Conservation (phyloP, 2,329 filamentous ascomycete species). For the Ciborinia camelliae region DNA sequence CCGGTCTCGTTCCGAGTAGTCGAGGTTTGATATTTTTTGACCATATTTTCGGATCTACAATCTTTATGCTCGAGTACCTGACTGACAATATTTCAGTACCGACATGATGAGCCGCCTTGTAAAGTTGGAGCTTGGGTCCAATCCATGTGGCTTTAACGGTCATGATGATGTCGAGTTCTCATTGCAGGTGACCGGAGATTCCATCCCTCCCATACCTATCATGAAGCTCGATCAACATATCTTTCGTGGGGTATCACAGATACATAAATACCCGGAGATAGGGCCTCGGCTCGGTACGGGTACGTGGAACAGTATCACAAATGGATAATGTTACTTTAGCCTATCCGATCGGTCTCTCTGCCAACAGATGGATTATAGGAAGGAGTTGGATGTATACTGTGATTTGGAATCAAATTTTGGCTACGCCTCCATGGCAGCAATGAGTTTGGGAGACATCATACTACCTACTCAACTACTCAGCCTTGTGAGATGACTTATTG, state of each 20-base stretch:
- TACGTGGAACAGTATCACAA: slow-evolving; percentile 12
- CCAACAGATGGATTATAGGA: background rate
- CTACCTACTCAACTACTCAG: too few species aligned
- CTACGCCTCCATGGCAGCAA: background rate
- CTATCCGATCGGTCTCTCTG: background rate
- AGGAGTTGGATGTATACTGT: background rate
- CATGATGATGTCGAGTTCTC: background rate
- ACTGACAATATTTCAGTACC: background rate
- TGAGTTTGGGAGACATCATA: background rate
- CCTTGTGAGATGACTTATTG: background rate
- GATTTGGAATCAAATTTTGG: background rate
- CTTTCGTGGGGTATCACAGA: slow-evolving; percentile 4
- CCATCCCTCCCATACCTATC: background rate
- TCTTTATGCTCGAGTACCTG: background rate
- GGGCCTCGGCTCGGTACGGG: slow-evolving; percentile 10
- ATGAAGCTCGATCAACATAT: slow-evolving; percentile 3
- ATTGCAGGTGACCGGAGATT: background rate
- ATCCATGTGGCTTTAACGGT: background rate
- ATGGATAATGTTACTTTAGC: background rate
- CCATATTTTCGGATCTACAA: background rate
- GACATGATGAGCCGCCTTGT: background rate
- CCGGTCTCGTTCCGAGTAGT: background rate
- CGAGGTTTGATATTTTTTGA: background rate
- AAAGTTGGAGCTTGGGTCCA: background rate
- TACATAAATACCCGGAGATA: slow-evolving; percentile 9